Evolutionary conservation across 495 filamentous ascomycete species (phyloP), one percentile per base, ranked within the genome.

Genomic region (Acidiella bohemica): DNA sequence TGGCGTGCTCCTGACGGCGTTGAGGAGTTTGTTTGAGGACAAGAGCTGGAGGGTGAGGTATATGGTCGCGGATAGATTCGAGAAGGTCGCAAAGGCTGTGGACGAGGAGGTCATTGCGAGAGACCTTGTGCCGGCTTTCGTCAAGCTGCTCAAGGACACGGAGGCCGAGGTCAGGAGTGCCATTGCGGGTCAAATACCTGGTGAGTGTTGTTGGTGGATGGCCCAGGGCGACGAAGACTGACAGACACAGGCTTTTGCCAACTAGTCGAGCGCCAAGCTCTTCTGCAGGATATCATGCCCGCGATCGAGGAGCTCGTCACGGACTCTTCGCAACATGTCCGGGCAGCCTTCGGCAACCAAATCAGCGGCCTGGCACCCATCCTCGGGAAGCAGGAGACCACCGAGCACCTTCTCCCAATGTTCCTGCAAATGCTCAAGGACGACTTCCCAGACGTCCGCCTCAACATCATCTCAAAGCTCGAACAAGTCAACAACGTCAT

Each of bases 371-470:
- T 97, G 51, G 90, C 90, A 20, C 90, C 90, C 4, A 94, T 97
- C 42, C 72, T 97, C 48, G 90, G 90, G 59, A 96, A 95, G 64
- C 84, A 97, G 54, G 85, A 97, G 59, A 97, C 90, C 26, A 96
- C 93, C 46, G 74, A 86, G 41, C 90, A 96, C 53, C 81, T 97
- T 44, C 75, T 97, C 28, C 90, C 90, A 26, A 97, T 97, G 92
- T 97, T 97, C 64, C 70, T 96, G 26, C 83, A 92, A 57, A 97
- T 97, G 90, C 77, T 97, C 35, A 97, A 97, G 66, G 90, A 97
- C 58, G 90, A 97, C 53, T 96, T 94, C 62, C 90, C 90, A 23
- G 92, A 96, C 56, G 90, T 97, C 38, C 80, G 90, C 28, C 71
- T 97, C 27, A 92, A 96, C 62, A 97, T 97, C 57, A 97, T 97